Evolutionary conservation across 169 alveolate genomes (phyloP).

Genomic region (Eimeria necatrix): DNA sequence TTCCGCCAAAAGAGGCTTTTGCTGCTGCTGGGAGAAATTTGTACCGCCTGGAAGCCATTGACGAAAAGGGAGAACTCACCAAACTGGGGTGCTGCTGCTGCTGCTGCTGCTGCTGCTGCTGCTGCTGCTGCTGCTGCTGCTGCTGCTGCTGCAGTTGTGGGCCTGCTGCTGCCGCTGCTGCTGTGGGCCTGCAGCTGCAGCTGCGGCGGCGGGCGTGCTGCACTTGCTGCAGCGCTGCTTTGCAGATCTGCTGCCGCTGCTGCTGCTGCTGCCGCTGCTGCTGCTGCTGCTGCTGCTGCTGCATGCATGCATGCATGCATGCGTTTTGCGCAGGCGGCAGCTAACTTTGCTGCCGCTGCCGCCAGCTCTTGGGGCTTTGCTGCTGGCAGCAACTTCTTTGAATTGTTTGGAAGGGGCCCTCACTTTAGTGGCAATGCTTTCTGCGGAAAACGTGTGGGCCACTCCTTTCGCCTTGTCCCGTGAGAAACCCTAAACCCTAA

Average conservation of each 20-base stretch:
- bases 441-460: constrained; percentile 97
- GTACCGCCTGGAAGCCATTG: constrained; percentile 97
- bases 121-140: too few species aligned
- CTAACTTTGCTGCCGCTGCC: constrained; percentile 99
- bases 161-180: too few species aligned
- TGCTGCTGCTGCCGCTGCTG: background rate
- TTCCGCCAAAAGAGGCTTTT: constrained; percentile 99
- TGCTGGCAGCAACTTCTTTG: constrained; percentile 91
- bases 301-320: constrained; percentile 65
- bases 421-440: constrained; percentile 98
- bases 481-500: constrained; percentile 19
- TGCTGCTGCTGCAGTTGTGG: too few species aligned
- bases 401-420: constrained; percentile 97
- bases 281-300: constrained; percentile 45
- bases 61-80: constrained; percentile 98
- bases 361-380: constrained; percentile 98
- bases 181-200: too few species aligned
- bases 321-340: constrained; percentile 88
- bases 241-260: too few species aligned
- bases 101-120: too few species aligned
- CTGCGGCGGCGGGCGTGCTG: too few species aligned
- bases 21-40: constrained; percentile 98
- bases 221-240: too few species aligned
- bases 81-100: constrained; percentile 92
- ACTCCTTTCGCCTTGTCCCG: constrained; percentile 40